Evolutionary conservation across 148 eudicot genomes (phyloP).

Genomic region (Euryodendron excelsum): DNA sequence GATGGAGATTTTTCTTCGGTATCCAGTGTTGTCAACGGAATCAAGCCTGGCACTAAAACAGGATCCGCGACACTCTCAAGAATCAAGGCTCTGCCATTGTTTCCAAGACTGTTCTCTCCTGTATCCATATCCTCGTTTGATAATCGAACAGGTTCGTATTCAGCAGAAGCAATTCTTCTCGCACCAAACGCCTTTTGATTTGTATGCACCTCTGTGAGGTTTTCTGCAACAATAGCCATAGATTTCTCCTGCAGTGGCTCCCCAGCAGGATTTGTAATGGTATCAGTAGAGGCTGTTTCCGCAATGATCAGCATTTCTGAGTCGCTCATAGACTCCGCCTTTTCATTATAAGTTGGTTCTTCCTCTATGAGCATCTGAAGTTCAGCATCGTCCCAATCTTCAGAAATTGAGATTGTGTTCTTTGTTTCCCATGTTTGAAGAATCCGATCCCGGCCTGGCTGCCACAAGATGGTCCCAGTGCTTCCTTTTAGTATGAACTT

Average conservation of each 20-base stretch:
- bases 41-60: slow-evolving; percentile 51
- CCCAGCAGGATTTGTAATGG: not conserved
- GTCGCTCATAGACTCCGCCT: not conserved
- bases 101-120: not conserved
- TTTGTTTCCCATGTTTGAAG: slow-evolving; percentile 43
- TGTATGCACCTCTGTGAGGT: slow-evolving; percentile 4
- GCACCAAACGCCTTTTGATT: too few species aligned
- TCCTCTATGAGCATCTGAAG: slow-evolving; percentile 38
- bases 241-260: not conserved
- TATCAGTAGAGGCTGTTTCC: not conserved
- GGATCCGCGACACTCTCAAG: slow-evolving; percentile 14
- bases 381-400: slow-evolving; percentile 53
- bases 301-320: slow-evolving; percentile 9
- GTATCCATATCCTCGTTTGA: not conserved
- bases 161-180: not conserved
- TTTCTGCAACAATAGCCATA: slow-evolving; percentile 18
- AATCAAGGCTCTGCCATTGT: slow-evolving; percentile 1
- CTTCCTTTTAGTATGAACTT: slow-evolving; percentile 47
- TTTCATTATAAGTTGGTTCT: slow-evolving; percentile 1
- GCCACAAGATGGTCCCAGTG: slow-evolving; percentile 45
- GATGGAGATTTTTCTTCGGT: slow-evolving; percentile 12
- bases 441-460: slow-evolving; percentile 54
- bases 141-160: not conserved
- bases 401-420: slow-evolving; percentile 39
- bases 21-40: slow-evolving; percentile 16